phyloP scores from a whole-genome alignment of 768 basidiomycete genomes.

The Goffeauzyma gilvescens region DNA sequence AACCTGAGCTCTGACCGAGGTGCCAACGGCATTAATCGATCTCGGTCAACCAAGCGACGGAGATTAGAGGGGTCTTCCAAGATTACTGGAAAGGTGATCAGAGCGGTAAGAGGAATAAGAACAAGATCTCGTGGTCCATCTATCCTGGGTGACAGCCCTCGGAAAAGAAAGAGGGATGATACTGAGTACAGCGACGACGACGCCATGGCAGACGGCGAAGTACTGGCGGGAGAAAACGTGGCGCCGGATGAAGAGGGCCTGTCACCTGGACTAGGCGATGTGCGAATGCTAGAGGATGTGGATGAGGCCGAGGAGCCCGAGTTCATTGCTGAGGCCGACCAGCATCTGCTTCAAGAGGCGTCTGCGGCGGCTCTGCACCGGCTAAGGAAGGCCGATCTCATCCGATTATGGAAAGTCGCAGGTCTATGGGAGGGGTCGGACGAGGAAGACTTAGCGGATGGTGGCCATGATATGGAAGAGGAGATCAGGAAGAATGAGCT shows the following conservation, averaged over 20 bases:
- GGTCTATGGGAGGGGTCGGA: conserved; percentile 22
- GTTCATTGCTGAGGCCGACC: conserved; percentile 27
- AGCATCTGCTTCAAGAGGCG: conserved; percentile 25
- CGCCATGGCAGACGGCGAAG: conserved; percentile 12
- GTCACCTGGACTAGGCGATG: conserved; percentile 14
- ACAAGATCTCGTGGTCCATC: not conserved
- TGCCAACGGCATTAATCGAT: not conserved
- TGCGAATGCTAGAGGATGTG: conserved; percentile 3
- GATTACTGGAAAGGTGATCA: not conserved
- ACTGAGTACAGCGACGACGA: conserved; percentile 2
- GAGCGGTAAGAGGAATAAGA: not conserved
- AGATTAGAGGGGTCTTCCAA: not conserved
- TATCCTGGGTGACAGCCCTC: conserved; percentile 8
- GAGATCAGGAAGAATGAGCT: conserved; percentile 25
- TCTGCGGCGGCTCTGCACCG: conserved; percentile 22
- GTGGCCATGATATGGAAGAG: conserved; percentile 13
- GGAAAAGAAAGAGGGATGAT: conserved; percentile 17
- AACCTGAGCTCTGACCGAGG: not conserved
- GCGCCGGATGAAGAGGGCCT: not conserved
- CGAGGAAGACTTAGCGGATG: conserved; percentile 11
- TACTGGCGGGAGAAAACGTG: conserved; percentile 16
- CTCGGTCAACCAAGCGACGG: not conserved
- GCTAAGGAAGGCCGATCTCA: conserved; percentile 26
- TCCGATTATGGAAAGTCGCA: conserved; percentile 29
- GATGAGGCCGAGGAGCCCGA: conserved; percentile 27